Conservation (phyloP, 2,329 filamentous ascomycete species). For the Talaromyces rugulosus region DNA sequence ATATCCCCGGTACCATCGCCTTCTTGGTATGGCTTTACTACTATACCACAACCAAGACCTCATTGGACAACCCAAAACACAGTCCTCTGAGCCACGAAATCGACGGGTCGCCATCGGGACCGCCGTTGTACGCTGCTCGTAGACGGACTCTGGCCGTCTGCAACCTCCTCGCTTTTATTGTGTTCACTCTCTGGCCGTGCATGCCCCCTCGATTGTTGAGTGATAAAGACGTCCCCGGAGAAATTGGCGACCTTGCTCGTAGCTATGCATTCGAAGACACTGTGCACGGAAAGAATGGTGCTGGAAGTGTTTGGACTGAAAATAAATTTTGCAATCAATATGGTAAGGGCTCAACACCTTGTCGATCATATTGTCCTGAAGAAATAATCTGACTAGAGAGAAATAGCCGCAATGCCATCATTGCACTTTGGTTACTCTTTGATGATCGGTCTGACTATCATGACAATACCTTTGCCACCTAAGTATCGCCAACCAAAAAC, state of each 20-base stretch:
- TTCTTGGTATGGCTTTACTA: slow-evolving; percentile 66
- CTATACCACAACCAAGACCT: slow-evolving; percentile 61
- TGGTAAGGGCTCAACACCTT: slow-evolving; percentile 42
- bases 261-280: slow-evolving; percentile 58
- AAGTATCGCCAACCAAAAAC: slow-evolving; percentile 45
- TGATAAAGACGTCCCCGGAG: slow-evolving; percentile 51
- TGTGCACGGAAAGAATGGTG: slow-evolving; percentile 54
- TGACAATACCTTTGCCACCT: slow-evolving; percentile 59
- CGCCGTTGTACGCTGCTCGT: slow-evolving; percentile 52
- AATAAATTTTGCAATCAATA: slow-evolving; percentile 75
- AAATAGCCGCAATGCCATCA: slow-evolving; percentile 65
- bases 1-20: slow-evolving; percentile 71
- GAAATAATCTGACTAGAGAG: background rate
- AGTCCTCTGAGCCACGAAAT: slow-evolving; percentile 23
- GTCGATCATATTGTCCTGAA: background rate
- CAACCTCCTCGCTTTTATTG: slow-evolving; percentile 56
- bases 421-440: slow-evolving; percentile 73
- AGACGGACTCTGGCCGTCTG: slow-evolving; percentile 55
- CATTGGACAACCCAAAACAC: slow-evolving; percentile 22
- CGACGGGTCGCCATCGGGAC: slow-evolving; percentile 44
- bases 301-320: slow-evolving; percentile 66
- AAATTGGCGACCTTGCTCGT: slow-evolving; percentile 55
- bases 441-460: slow-evolving; percentile 66
- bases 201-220: slow-evolving; percentile 58
- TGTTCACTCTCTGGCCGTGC: slow-evolving; percentile 58